These are phyloP conservation scores for Penicillium sumatraense DNA, from an alignment of 2,329 filamentous ascomycete genomes.

Conservation along the genomic window DNA sequence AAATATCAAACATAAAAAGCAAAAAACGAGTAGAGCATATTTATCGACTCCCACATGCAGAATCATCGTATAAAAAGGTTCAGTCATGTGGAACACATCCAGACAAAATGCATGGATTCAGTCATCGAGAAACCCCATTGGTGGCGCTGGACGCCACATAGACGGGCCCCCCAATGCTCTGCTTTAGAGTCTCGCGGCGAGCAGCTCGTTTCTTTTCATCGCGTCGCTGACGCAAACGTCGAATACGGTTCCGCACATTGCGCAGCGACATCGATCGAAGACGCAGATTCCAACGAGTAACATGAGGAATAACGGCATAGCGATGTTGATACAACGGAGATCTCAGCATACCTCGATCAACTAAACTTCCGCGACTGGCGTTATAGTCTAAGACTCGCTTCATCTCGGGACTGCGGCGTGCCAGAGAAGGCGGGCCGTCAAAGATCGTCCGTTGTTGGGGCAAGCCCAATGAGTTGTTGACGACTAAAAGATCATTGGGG, in stretches of 20 bases:
- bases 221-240: slow-evolving; percentile 47
- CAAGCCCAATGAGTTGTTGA: slow-evolving; percentile 62
- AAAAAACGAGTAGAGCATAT: slow-evolving; percentile 8
- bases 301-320: slow-evolving; percentile 30
- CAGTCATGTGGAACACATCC: slow-evolving; percentile 21
- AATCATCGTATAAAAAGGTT: slow-evolving; percentile 19
- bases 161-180: slow-evolving; percentile 56
- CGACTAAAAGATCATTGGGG: slow-evolving; percentile 44
- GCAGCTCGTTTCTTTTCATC: slow-evolving; percentile 56
- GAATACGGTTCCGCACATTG: slow-evolving; percentile 54
- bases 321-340: slow-evolving; percentile 37
- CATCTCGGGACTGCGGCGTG: slow-evolving; percentile 38
- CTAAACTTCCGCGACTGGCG: slow-evolving; percentile 38
- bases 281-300: slow-evolving; percentile 49
- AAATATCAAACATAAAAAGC: slow-evolving; percentile 7
- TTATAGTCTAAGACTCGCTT: slow-evolving; percentile 29
- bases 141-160: slow-evolving; percentile 40
- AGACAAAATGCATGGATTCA: slow-evolving; percentile 10
- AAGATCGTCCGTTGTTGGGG: slow-evolving; percentile 53
- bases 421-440: slow-evolving; percentile 45
- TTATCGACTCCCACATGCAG: slow-evolving; percentile 13
- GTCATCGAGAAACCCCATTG: slow-evolving; percentile 20
- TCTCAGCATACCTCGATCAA: slow-evolving; percentile 34
- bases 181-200: slow-evolving; percentile 57
- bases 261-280: slow-evolving; percentile 57